Conservation (phyloP, 495 filamentous ascomycete species). For the Delitschia confertaspora region DNA sequence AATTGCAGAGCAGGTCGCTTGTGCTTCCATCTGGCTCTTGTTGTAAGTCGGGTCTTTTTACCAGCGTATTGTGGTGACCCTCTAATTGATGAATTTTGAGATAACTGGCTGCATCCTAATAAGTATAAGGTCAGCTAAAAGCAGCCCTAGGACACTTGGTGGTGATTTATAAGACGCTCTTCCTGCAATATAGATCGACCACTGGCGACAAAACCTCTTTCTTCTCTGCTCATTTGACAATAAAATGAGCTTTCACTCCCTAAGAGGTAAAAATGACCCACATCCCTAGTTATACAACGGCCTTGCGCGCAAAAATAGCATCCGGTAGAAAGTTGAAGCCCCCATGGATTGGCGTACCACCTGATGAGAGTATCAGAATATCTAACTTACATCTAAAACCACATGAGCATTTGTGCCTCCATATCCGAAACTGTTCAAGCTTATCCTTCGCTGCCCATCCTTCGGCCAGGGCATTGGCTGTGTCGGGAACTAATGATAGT, state of each 20-base stretch:
- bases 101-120: no score
- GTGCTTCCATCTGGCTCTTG: no score
- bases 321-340: background rate
- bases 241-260: background rate
- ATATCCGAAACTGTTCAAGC: slow-evolving; percentile 16
- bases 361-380: background rate
- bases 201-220: no score
- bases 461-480: slow-evolving; percentile 26
- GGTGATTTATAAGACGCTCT: no score
- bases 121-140: no score
- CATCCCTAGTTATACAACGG: background rate
- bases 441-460: slow-evolving; percentile 27
- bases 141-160: no score
- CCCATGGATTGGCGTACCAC: background rate
- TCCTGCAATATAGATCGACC: no score
- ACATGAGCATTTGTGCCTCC: slow-evolving; percentile 22
- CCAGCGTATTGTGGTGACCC: no score
- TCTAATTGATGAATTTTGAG: no score
- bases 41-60: no score
- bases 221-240: no score
- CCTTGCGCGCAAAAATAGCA: background rate
- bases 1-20: no score
- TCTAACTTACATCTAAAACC: slow-evolving; percentile 1
- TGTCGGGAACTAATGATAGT: slow-evolving; percentile 12
- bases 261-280: background rate